phyloP scores from a whole-genome alignment of 73 alveolate genomes.

The Durusdinium trenchii region DNA sequence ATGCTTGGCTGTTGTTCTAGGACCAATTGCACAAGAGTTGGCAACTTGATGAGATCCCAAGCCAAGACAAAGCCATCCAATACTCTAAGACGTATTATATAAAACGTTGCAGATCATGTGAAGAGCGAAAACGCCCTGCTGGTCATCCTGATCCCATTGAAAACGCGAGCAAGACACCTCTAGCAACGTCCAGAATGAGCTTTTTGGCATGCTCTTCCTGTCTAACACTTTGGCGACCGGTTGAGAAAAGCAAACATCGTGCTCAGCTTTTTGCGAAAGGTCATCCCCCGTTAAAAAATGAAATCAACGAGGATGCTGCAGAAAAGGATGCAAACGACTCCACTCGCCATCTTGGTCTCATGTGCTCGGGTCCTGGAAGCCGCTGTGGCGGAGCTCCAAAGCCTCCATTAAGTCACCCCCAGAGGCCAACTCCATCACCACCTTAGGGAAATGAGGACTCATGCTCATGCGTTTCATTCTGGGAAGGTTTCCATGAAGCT shows the following conservation, averaged over 20 bases:
- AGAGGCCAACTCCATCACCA: constrained; percentile 32
- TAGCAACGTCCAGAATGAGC: constrained; percentile 59
- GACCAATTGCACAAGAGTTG: background rate
- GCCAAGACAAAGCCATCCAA: background rate
- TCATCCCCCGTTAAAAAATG: too few species aligned
- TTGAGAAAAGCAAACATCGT: too few species aligned
- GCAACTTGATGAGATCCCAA: background rate
- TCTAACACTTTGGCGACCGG: too few species aligned
- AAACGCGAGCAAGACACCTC: background rate
- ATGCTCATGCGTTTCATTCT: too few species aligned
- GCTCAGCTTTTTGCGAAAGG: too few species aligned
- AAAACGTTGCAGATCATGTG: background rate
- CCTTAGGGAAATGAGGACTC: too few species aligned
- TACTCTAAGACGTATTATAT: background rate
- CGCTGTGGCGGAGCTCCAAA: background rate
- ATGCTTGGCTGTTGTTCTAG: background rate
- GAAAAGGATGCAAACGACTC: background rate
- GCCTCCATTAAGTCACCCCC: constrained; percentile 50
- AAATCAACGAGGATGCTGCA: too few species aligned
- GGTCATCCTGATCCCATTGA: background rate
- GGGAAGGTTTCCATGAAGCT: too few species aligned
- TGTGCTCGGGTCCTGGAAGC: background rate
- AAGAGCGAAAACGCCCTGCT: too few species aligned
- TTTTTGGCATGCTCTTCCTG: constrained; percentile 82
- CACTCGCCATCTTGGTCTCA: background rate